Percentiles rank a stretch among this genome's conserved stretches.
phyloP scores from a whole-genome alignment of 1,284 basidiomycete species.

The Neolentinus lepideus region DNA sequence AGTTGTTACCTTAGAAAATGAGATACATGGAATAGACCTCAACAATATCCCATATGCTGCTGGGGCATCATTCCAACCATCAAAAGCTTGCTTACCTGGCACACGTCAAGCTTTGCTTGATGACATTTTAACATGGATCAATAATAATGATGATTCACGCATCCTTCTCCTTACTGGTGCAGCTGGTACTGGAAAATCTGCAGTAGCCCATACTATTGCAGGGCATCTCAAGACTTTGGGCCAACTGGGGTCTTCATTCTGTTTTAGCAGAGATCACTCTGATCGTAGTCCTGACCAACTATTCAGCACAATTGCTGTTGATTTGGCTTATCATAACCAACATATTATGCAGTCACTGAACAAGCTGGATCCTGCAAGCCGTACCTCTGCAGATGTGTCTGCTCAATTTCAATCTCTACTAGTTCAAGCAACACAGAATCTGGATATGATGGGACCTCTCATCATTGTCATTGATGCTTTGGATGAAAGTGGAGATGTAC shows the following conservation, averaged over 20 bases:
- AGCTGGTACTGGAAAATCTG: conserved; percentile 16
- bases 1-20: background rate
- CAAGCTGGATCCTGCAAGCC: background rate
- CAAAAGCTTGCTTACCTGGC: conserved; percentile 10
- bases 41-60: conserved; percentile 12
- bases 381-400: conserved; percentile 1
- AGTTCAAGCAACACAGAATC: conserved; percentile 5
- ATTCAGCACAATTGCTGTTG: conserved; percentile 14
- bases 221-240: conserved; percentile 4
- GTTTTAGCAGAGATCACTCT: conserved; percentile 13
- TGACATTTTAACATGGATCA: conserved; percentile 14
- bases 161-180: conserved; percentile 13
- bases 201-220: conserved; percentile 14
- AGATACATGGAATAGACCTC: conserved; percentile 2
- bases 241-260: conserved; percentile 20
- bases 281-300: conserved; percentile 7
- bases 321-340: conserved; percentile 4
- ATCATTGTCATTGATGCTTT: conserved; percentile 15
- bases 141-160: conserved; percentile 3
- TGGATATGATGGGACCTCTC: conserved; percentile 9
- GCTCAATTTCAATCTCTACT: conserved; percentile 13
- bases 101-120: conserved; percentile 11
- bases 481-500: conserved; percentile 10
- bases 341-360: background rate
- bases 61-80: conserved; percentile 9